Evolutionary conservation across 192 early-diverging fungal species (phyloP).

Genomic region (Linnemannia zychae): DNA sequence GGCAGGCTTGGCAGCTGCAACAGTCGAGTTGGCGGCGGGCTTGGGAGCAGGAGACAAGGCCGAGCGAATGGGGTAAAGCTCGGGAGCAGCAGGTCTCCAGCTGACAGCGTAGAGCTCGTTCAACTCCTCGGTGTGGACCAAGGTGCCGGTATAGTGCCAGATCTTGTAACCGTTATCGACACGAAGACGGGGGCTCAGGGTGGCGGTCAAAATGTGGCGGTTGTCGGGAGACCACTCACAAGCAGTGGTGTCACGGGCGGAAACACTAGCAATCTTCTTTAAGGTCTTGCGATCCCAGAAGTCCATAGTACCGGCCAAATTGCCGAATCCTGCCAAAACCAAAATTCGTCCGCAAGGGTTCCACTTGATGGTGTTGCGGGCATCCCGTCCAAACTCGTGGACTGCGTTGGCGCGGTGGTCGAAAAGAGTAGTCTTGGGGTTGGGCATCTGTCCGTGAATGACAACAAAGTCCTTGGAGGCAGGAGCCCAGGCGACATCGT

Average conservation of each 20-base stretch:
- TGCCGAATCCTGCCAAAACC: slow-evolving; percentile 94
- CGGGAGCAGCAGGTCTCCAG: slow-evolving; percentile 75
- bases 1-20: slow-evolving; percentile 60
- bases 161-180: slow-evolving; percentile 98
- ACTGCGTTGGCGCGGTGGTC: slow-evolving; percentile 89
- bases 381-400: slow-evolving; percentile 87
- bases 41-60: slow-evolving; percentile 79
- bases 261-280: slow-evolving; percentile 85
- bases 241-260: slow-evolving; percentile 86
- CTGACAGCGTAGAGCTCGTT: slow-evolving; percentile 90
- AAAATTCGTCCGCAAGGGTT: slow-evolving; percentile 88
- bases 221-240: slow-evolving; percentile 96
- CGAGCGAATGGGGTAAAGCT: slow-evolving; percentile 83
- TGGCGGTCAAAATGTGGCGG: slow-evolving; percentile 93
- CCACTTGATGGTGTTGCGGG: slow-evolving; percentile 92
- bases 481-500: slow-evolving; percentile 96
- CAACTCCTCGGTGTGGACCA: slow-evolving; percentile 81
- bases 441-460: slow-evolving; percentile 81
- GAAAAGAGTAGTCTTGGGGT: slow-evolving; percentile 92
- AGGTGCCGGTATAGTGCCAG: slow-evolving; percentile 94
- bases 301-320: slow-evolving; percentile 93
- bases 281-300: slow-evolving; percentile 93
- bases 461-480: slow-evolving; percentile 98
- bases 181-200: slow-evolving; percentile 91
- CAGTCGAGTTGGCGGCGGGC: slow-evolving; percentile 65